Conservation (phyloP, 257 asterid genomes). For the Lithospermum erythrorhizon region DNA sequence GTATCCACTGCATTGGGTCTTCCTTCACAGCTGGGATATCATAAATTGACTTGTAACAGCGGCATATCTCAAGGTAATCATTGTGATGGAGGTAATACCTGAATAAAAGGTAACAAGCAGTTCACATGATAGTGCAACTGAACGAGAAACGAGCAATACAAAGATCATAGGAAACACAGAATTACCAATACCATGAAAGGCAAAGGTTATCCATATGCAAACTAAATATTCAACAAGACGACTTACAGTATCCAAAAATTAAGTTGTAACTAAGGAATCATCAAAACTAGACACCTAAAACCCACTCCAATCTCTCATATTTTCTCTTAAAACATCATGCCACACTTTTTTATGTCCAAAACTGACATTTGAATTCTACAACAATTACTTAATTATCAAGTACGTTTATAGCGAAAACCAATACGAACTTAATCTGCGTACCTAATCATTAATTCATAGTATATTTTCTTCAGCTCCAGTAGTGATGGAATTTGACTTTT, state of each 20-base stretch:
- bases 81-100: conserved; percentile 77
- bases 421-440: conserved; percentile 9
- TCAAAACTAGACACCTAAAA: too few species aligned
- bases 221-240: too few species aligned
- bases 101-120: conserved; percentile 12
- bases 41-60: conserved; percentile 86
- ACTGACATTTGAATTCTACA: too few species aligned
- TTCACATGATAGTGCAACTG: background rate
- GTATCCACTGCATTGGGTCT: conserved; percentile 78
- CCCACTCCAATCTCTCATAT: background rate
- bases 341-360: background rate
- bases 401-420: too few species aligned
- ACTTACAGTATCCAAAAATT: too few species aligned
- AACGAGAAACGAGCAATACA: background rate
- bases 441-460: conserved; percentile 94
- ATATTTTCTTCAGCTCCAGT: conserved; percentile 76
- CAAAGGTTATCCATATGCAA: background rate
- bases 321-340: background rate
- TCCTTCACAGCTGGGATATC: conserved; percentile 87
- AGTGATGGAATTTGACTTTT: conserved; percentile 82
- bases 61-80: conserved; percentile 95
- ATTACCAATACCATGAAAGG: background rate
- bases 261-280: background rate
- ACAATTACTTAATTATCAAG: too few species aligned
- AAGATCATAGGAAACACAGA: background rate